Conservation (phyloP, 2,329 filamentous ascomycete genomes). For the Paecilomyces dactylethromorphus region DNA sequence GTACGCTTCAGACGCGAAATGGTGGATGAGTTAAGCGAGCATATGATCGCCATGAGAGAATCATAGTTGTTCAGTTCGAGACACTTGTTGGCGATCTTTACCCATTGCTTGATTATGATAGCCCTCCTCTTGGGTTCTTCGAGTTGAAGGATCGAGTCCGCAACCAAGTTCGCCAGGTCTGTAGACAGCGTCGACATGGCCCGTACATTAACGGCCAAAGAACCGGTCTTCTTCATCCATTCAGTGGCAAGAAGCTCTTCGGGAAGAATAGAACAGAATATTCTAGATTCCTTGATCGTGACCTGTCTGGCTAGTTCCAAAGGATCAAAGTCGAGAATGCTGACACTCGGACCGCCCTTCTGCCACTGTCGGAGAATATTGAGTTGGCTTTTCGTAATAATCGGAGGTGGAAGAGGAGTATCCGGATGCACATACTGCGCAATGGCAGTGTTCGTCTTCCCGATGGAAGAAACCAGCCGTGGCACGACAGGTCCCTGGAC, state of each 20-base stretch:
- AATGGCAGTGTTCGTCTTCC: conserved; percentile 74
- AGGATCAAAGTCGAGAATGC: conserved; percentile 83
- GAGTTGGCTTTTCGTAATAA: conserved; percentile 70
- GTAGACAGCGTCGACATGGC: conserved; percentile 91
- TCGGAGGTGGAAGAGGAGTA: conserved; percentile 61
- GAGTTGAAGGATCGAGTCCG: conserved; percentile 81
- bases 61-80: conserved; percentile 93
- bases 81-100: conserved; percentile 84
- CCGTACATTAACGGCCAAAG: conserved; percentile 79
- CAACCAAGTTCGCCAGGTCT: conserved; percentile 84
- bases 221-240: conserved; percentile 84
- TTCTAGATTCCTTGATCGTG: conserved; percentile 82
- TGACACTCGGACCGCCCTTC: conserved; percentile 61
- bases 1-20: conserved; percentile 83
- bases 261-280: conserved; percentile 87
- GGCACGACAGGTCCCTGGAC: conserved; percentile 71
- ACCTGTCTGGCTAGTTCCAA: conserved; percentile 87
- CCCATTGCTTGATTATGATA: conserved; percentile 90
- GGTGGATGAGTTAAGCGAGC: conserved; percentile 84
- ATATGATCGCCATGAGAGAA: conserved; percentile 93
- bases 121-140: conserved; percentile 92
- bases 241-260: conserved; percentile 87
- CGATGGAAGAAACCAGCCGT: conserved; percentile 75
- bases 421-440: conserved; percentile 65
- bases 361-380: conserved; percentile 68